phyloP scores from a whole-genome alignment of 2,329 filamentous ascomycete species.

The Xylaria sp. region DNA sequence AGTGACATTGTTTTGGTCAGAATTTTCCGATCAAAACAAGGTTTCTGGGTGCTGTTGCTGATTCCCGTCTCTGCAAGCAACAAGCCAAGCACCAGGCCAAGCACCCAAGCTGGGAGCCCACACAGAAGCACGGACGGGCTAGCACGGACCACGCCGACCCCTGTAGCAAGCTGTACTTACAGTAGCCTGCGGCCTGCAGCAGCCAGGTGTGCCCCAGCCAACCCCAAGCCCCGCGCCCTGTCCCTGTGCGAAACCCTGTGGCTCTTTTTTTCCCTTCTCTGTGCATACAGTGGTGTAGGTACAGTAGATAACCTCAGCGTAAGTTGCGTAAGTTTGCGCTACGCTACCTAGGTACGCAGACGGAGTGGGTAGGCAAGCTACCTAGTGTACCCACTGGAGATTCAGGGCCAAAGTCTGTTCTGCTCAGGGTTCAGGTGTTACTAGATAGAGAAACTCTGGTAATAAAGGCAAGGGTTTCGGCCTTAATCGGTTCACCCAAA shows the following conservation, averaged over 20 bases:
- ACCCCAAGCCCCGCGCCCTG: constrained; percentile 17
- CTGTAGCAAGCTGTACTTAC: neutral
- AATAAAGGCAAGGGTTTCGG: constrained; percentile 14
- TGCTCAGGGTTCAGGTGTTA: constrained; percentile 6
- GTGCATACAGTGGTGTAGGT: neutral
- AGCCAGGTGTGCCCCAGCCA: constrained; percentile 6
- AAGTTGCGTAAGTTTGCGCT: too few species aligned
- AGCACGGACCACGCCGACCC: constrained; percentile 25
- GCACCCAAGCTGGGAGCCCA: constrained; percentile 25
- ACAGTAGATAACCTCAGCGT: too few species aligned
- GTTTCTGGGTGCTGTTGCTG: constrained; percentile 24
- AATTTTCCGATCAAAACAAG: constrained; percentile 37
- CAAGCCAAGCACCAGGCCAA: constrained; percentile 18
- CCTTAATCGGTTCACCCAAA: constrained; percentile 14
- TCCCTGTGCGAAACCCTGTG: constrained; percentile 9
- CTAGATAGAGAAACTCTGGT: constrained; percentile 9
- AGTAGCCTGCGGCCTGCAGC: constrained; percentile 11
- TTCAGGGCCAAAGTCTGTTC: constrained; percentile 5
- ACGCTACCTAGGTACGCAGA: neutral
- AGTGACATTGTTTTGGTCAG: constrained; percentile 39
- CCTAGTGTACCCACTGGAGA: neutral
- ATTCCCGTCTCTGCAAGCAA: constrained; percentile 31
- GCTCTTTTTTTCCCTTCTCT: constrained; percentile 3
- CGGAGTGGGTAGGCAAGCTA: neutral
- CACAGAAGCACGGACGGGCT: constrained; percentile 18